A percentile compares a stretch with the other conserved stretches of the same genome.
phyloP scores from a whole-genome alignment of 257 asterid species.

The Hygrophila difformis region DNA sequence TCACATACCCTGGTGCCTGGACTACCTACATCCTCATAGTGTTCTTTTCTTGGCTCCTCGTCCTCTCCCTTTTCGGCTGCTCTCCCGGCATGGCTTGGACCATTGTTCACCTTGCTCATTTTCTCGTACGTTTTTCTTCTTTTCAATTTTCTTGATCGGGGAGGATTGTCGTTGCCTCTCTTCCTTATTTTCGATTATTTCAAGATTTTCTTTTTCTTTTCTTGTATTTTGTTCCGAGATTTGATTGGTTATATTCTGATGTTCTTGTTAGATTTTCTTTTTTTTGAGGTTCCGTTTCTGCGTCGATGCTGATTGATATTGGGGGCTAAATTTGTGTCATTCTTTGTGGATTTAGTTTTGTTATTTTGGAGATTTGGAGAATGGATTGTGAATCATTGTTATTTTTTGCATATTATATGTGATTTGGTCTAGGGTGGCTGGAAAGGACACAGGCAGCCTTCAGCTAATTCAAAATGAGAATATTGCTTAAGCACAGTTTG shows the following conservation, averaged over 20 bases:
- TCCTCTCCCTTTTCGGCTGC: slow-evolving; percentile 67
- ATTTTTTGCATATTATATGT: background rate
- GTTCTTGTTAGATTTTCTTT: background rate
- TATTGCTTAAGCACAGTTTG: background rate
- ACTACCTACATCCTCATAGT: slow-evolving; percentile 73
- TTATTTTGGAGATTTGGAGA: background rate
- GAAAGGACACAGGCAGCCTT: background rate
- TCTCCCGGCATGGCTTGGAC: slow-evolving; percentile 99
- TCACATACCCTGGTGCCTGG: slow-evolving; percentile 95
- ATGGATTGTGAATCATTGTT: slow-evolving; percentile 1
- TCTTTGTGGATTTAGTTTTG: background rate
- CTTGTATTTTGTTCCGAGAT: background rate
- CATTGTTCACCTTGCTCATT: slow-evolving; percentile 67
- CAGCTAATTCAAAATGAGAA: background rate
- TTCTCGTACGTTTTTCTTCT: slow-evolving; percentile 34
- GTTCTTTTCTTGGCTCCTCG: slow-evolving; percentile 73
- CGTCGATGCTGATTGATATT: slow-evolving; percentile 1
- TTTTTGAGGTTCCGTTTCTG: background rate
- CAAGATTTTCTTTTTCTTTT: background rate
- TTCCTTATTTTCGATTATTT: background rate
- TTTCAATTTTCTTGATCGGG: background rate
- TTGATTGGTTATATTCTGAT: background rate
- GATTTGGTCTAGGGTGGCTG: background rate
- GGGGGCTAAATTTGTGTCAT: too few relatives aligned
- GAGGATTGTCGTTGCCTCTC: too few relatives aligned